phyloP scores from a whole-genome alignment of 345 rosid genomes.

The Combretum micranthum region DNA sequence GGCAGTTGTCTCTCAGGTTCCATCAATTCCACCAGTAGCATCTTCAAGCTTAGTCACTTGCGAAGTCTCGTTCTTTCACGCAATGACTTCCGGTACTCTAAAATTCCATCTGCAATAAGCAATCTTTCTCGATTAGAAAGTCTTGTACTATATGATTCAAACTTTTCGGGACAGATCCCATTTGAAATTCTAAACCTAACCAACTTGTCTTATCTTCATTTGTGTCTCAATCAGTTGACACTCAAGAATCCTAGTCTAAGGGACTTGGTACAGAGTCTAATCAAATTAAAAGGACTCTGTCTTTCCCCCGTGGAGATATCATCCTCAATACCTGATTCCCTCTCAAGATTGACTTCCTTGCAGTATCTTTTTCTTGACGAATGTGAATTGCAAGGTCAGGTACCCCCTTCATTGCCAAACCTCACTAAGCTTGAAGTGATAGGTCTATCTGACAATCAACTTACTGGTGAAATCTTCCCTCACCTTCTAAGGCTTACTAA shows the following conservation, averaged over 20 bases:
- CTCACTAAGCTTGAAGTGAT: too few species aligned
- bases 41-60: too few species aligned
- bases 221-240: neutral
- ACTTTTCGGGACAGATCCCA: slow-evolving; percentile 10
- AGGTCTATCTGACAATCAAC: too few species aligned
- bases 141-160: slow-evolving; percentile 10
- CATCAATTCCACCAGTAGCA: too few species aligned
- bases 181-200: slow-evolving; percentile 1
- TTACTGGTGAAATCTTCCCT: too few species aligned
- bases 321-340: neutral
- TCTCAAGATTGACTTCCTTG: neutral
- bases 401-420: too few species aligned
- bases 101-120: slow-evolving; percentile 9
- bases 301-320: neutral
- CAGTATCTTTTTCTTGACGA: neutral
- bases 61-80: too few species aligned
- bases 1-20: too few species aligned
- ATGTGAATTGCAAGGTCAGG: neutral
- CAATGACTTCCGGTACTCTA: neutral
- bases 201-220: neutral
- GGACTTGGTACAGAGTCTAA: slow-evolving; percentile 4
- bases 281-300: neutral
- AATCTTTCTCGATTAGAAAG: slow-evolving; percentile 1
- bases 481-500: too few species aligned
- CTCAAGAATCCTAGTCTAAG: neutral